Conservation (phyloP, 805 yeast genomes). For the Candida pseudofarinosa region DNA sequence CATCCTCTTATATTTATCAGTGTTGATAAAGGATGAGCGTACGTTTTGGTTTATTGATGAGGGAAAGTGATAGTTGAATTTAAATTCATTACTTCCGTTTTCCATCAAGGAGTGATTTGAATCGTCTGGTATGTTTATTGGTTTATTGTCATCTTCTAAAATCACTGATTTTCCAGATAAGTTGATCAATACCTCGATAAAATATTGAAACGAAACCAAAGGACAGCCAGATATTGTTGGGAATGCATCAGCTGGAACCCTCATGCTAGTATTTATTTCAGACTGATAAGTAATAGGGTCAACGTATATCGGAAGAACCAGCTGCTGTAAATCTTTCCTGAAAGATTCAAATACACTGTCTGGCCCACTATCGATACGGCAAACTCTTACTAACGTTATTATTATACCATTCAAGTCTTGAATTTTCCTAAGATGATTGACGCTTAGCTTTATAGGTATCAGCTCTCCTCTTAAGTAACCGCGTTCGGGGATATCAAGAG, state of each 20-base stretch:
- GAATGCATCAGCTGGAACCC: constrained; percentile 80
- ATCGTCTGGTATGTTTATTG: constrained; percentile 4
- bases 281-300: constrained; percentile 60
- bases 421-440: constrained; percentile 68
- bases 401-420: constrained; percentile 71
- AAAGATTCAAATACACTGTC: constrained; percentile 65
- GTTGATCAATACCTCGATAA: constrained; percentile 79
- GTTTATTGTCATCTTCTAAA: constrained; percentile 18
- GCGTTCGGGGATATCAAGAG: constrained; percentile 43
- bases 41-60: constrained; percentile 24
- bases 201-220: constrained; percentile 76
- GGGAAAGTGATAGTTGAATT: constrained; percentile 19
- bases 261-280: constrained; percentile 56
- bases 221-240: constrained; percentile 76
- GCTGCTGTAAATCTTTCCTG: constrained; percentile 79
- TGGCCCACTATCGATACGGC: constrained; percentile 57
- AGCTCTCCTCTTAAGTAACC: constrained; percentile 80
- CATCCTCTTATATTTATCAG: constrained; percentile 71
- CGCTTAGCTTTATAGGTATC: constrained; percentile 63
- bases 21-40: constrained; percentile 57
- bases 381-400: constrained; percentile 74
- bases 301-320: constrained; percentile 71
- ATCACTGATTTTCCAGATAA: constrained; percentile 55
- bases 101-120: constrained; percentile 10
- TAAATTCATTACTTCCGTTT: constrained; percentile 11